Percentiles rank a stretch among this genome's conserved stretches.
phyloP scores from a whole-genome alignment of 495 filamentous ascomycete species.

The Aspergillus campestris region DNA sequence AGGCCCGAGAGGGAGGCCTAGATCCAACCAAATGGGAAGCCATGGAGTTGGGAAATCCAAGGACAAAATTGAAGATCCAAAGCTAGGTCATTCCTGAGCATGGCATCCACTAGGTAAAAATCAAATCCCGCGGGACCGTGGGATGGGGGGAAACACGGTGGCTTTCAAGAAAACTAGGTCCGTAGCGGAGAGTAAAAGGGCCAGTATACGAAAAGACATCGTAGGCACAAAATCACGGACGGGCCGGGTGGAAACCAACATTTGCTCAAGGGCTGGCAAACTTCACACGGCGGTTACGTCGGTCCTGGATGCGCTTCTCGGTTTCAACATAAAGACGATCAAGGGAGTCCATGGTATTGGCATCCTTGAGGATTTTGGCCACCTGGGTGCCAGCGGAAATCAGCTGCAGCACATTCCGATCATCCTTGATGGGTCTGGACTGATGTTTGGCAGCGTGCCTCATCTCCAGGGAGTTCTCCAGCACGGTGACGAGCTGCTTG shows the following conservation, averaged over 20 bases:
- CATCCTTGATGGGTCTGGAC: constrained; percentile 76
- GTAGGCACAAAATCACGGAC: too few species aligned
- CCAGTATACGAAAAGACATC: too few species aligned
- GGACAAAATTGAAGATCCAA: too few species aligned
- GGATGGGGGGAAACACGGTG: too few species aligned
- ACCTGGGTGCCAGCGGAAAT: constrained; percentile 82
- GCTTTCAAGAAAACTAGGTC: too few species aligned
- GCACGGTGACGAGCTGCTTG: constrained; percentile 74
- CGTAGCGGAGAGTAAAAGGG: too few species aligned
- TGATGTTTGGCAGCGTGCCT: constrained; percentile 77
- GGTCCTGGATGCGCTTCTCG: constrained; percentile 65
- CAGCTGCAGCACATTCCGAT: constrained; percentile 78
- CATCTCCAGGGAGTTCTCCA: constrained; percentile 82
- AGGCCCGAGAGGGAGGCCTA: too few species aligned
- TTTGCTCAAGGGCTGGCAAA: constrained; percentile 36
- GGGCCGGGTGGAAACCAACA: neutral
- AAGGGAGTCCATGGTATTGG: constrained; percentile 68
- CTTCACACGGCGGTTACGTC: constrained; percentile 42
- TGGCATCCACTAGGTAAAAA: too few species aligned
- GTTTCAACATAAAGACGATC: constrained; percentile 64
- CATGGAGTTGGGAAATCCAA: too few species aligned
- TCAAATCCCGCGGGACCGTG: too few species aligned
- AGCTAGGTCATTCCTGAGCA: too few species aligned
- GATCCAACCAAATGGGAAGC: too few species aligned
- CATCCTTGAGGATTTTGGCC: constrained; percentile 76